phyloP scores from a whole-genome alignment of 176 grass and related monocot genomes.

The Tillandsia fasciculata region DNA sequence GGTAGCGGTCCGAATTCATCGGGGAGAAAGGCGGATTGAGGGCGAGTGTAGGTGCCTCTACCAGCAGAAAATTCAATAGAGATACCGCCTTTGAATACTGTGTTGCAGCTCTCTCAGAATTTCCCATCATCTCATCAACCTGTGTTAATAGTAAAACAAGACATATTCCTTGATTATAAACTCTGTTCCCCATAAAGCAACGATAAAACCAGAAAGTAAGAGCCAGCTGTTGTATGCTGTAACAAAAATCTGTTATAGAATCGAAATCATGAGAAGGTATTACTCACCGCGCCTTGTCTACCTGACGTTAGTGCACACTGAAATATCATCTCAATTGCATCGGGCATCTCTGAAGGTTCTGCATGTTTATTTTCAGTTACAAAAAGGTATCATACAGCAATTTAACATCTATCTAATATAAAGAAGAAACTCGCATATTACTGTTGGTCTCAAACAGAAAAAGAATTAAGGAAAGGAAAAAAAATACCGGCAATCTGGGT shows the following conservation, averaged over 20 bases:
- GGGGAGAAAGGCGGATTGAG: conserved; percentile 66
- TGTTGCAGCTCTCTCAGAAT: conserved; percentile 30
- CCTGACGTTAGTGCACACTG: conserved; percentile 66
- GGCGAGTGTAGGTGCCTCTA: conserved; percentile 54
- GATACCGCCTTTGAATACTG: conserved; percentile 61
- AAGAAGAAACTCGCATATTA: not conserved
- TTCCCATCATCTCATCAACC: conserved; percentile 91
- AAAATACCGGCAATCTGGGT: conserved; percentile 59
- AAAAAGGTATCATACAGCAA: conserved; percentile 11
- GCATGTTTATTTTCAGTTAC: conserved; percentile 29
- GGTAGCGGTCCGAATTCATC: conserved; percentile 59
- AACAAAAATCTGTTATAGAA: not conserved
- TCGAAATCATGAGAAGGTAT: conserved; percentile 8
- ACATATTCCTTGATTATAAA: not conserved
- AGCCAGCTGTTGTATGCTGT: too few relatives aligned
- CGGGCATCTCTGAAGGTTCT: conserved; percentile 85
- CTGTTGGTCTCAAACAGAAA: not conserved
- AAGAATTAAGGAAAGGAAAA: not conserved
- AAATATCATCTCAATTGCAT: conserved; percentile 96
- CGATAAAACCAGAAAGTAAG: not conserved
- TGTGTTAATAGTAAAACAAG: conserved; percentile 13
- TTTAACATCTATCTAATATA: not conserved
- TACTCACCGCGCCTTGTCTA: conserved; percentile 86
- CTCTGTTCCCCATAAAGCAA: not conserved
- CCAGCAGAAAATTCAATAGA: conserved; percentile 71